Conservation (phyloP, 345 rosid genomes). For the Clausena lansium region DNA sequence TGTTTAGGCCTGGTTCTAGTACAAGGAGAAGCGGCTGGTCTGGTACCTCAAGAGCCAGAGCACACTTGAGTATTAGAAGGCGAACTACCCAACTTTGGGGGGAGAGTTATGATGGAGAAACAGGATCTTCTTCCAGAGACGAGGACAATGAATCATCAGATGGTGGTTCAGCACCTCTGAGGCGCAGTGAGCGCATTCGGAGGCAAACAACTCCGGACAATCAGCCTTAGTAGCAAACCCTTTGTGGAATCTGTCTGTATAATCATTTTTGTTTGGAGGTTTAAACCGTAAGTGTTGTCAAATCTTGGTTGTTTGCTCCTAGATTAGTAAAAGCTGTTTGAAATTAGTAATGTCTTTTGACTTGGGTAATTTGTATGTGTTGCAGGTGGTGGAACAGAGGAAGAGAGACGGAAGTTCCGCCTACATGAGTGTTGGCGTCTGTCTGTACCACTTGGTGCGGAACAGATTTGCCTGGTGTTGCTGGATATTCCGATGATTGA, state of each 20-base stretch:
- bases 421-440: neutral
- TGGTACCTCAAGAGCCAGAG: conserved; percentile 67
- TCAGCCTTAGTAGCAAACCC: conserved; percentile 29
- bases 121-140: conserved; percentile 65
- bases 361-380: neutral
- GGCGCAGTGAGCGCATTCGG: conserved; percentile 38
- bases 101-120: conserved; percentile 74
- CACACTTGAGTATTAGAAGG: conserved; percentile 61
- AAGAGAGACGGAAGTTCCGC: conserved; percentile 1
- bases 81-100: conserved; percentile 75
- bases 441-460: neutral
- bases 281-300: conserved; percentile 26
- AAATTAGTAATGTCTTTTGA: neutral
- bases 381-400: conserved; percentile 26
- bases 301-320: neutral
- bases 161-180: conserved; percentile 46
- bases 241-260: neutral
- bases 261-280: conserved; percentile 9
- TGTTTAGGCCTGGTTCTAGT: conserved; percentile 68
- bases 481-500: conserved; percentile 18
- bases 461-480: conserved; percentile 14
- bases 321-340: neutral
- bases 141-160: conserved; percentile 64
- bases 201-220: conserved; percentile 49
- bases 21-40: conserved; percentile 85